phyloP scores from a whole-genome alignment of 768 basidiomycete species.

The Gyrodon lividus region DNA sequence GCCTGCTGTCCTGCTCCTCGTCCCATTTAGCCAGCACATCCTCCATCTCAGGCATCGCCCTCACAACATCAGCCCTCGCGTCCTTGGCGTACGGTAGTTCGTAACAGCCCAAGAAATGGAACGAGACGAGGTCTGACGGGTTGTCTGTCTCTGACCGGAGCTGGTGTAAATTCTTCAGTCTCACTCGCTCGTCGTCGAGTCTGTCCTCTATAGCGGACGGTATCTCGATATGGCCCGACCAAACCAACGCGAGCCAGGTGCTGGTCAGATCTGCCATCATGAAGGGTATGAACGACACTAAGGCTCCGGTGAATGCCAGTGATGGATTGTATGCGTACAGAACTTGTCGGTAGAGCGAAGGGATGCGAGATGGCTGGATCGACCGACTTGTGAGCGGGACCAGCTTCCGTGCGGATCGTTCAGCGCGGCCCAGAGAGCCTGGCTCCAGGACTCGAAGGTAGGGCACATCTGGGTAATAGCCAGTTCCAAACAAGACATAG shows the following conservation, averaged over 20 bases:
- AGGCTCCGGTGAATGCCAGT: constrained; percentile 45
- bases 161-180: constrained; percentile 28
- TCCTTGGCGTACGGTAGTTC: constrained; percentile 25
- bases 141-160: constrained; percentile 20
- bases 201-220: constrained; percentile 34
- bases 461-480: constrained; percentile 42
- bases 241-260: constrained; percentile 47
- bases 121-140: constrained; percentile 26
- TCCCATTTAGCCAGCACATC: constrained; percentile 25
- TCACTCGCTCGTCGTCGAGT: constrained; percentile 38
- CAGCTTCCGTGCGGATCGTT: constrained; percentile 4
- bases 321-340: constrained; percentile 47
- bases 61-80: constrained; percentile 13
- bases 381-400: constrained; percentile 29
- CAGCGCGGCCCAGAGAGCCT: background rate
- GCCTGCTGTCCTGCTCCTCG: constrained; percentile 25
- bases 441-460: constrained; percentile 37
- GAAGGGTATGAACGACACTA: constrained; percentile 48
- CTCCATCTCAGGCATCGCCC: constrained; percentile 14
- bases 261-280: constrained; percentile 47
- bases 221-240: constrained; percentile 33
- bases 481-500: constrained; percentile 45
- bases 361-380: constrained; percentile 38
- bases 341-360: constrained; percentile 43
- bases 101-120: constrained; percentile 21